Base-by-base conservation (phyloP, 202 grass and related monocot genomes). In the Musa balbisiana region DNA sequence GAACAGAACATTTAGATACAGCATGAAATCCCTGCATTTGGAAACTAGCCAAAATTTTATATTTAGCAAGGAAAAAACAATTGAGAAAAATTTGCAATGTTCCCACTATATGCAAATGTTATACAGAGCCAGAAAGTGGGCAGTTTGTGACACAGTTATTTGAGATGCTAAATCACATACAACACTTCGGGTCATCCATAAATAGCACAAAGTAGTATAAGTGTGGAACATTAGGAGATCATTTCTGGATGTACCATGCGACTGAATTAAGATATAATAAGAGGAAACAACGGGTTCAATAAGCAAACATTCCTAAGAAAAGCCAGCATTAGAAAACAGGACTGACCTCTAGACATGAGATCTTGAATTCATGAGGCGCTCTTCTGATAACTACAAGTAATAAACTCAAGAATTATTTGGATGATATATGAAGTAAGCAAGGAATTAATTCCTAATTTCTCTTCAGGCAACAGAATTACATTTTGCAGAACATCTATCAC, bases 321-420 rank as follows among this genome's bases (percentile, higher is more conserved):
- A 51, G 50, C 49, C 49, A 70, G 67, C 49, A 70, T 20, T 25
- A 51, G 8, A 51, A 49, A 15, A 70, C 15, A 67, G 25, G 17
- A 72, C 62, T 87, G 74, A 98, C 94, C 88, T 87, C 94, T 68
- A 98, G 81, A 73, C 94, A 98, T 51, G 94, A 89, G 82, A 98
- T 98, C 90, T 98, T 98, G 81, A 98, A 98, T 89, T 98, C 94
- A 81, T 98, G 94, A 75, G 94, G 94, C 71, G 94, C 91, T 86
- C 91, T 93, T 85, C 90, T 91, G 82, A 98, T 93, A 62, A 98
- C 90, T 91, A 81, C 80, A 93, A 86, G 25, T 58, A 85, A 11
- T 53, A 72, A 52, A 16, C 13, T 67, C 26, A 25, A 33, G 14
- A 19, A 77, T 60, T 51, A 62, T 23, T 73, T 29, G 29, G 24